phyloP scores from a whole-genome alignment of 495 filamentous ascomycete species.

The Talaromyces wortmannii region DNA sequence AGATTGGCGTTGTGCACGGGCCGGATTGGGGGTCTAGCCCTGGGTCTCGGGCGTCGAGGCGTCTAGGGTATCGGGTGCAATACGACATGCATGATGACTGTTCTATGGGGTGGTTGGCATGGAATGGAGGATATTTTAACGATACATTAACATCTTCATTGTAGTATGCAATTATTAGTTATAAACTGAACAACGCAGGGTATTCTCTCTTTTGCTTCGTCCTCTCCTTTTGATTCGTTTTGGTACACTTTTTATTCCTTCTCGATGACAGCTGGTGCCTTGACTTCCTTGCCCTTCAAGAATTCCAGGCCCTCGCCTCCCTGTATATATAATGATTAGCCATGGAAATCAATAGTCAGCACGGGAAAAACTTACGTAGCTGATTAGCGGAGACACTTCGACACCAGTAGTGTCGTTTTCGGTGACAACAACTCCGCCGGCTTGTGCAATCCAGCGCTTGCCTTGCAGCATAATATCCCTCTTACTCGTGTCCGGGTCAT shows the following conservation, averaged over 20 bases:
- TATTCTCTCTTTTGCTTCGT: neutral
- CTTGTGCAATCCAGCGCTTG: slow-evolving; percentile 71
- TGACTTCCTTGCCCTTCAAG: slow-evolving; percentile 66
- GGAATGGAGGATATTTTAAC: too few relatives aligned
- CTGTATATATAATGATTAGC: slow-evolving; percentile 31
- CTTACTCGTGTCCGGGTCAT: slow-evolving; percentile 89
- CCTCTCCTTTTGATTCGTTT: slow-evolving; percentile 54
- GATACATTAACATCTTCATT: too few relatives aligned
- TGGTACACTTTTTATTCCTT: slow-evolving; percentile 51
- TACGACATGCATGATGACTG: too few relatives aligned
- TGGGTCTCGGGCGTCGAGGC: neutral
- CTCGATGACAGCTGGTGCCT: slow-evolving; percentile 70
- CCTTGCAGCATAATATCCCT: slow-evolving; percentile 87
- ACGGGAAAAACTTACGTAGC: slow-evolving; percentile 68
- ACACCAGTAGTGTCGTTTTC: slow-evolving; percentile 64
- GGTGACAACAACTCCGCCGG: slow-evolving; percentile 69
- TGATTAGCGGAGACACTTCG: slow-evolving; percentile 88
- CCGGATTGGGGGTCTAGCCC: neutral
- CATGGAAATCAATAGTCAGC: slow-evolving; percentile 19
- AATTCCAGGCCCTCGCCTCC: slow-evolving; percentile 85
- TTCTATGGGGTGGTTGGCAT: too few relatives aligned
- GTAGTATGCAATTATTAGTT: too few relatives aligned
- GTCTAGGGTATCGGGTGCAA: neutral
- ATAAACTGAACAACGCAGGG: neutral
- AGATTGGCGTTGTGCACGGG: neutral